phyloP scores from a whole-genome alignment of 1,284 basidiomycete genomes.

The Vanrija sp. region DNA sequence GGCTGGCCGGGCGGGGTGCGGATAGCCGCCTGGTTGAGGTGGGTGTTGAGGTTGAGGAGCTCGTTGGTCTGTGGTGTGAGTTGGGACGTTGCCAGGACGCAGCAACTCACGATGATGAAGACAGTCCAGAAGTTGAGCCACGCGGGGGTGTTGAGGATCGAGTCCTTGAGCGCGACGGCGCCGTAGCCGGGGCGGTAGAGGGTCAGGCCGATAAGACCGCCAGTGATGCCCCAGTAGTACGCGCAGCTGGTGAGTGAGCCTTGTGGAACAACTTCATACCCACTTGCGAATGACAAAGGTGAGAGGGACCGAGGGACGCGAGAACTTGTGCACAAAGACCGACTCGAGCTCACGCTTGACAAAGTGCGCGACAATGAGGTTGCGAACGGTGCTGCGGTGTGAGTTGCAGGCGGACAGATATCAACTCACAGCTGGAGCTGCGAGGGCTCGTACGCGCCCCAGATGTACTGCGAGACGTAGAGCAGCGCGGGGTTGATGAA shows the following conservation, averaged over 20 bases:
- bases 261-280: slow-evolving; percentile 22
- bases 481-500: slow-evolving; percentile 88
- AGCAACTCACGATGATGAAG: slow-evolving; percentile 67
- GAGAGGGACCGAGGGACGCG: slow-evolving; percentile 88
- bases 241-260: slow-evolving; percentile 58
- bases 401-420: background rate
- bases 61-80: slow-evolving; percentile 65
- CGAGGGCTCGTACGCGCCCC: slow-evolving; percentile 37
- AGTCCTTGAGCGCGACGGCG: slow-evolving; percentile 63
- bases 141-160: slow-evolving; percentile 61
- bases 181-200: slow-evolving; percentile 67
- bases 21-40: slow-evolving; percentile 75
- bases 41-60: slow-evolving; percentile 79
- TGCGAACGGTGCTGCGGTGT: slow-evolving; percentile 64
- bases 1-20: slow-evolving; percentile 75
- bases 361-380: slow-evolving; percentile 80
- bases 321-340: slow-evolving; percentile 90
- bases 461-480: slow-evolving; percentile 52
- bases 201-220: slow-evolving; percentile 70
- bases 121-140: slow-evolving; percentile 67
- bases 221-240: slow-evolving; percentile 83
- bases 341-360: slow-evolving; percentile 92
- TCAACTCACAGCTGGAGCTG: slow-evolving; percentile 34
- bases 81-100: background rate
- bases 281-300: slow-evolving; percentile 88